Evolutionary conservation across 2,329 filamentous ascomycete species (phyloP), one percentile per base, ranked within the genome.

Genomic region (Pyrenophora graminea): DNA sequence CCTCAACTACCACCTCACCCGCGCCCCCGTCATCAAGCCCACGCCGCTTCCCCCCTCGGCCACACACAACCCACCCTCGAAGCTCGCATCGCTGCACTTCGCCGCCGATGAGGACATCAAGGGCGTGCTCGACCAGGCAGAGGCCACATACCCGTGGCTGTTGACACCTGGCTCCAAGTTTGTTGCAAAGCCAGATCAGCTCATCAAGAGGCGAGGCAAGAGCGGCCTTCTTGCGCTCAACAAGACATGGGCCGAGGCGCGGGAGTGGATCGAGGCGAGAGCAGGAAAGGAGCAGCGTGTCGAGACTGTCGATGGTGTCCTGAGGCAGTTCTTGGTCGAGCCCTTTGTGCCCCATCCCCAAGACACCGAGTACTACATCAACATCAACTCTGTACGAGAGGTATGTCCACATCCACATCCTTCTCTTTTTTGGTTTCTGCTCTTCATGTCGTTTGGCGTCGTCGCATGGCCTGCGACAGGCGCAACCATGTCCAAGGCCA

Each of bases 161-260:
- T 85, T 97, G 66, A 82, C 85, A 64, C 75, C 85, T 56, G 91
- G 85, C 63, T 82, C 91, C 78, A 96, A 90, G 82, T 97, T 99
- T 75, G 94, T 99, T 72, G 94, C 94, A 64, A 97, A 99, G 86
- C 94, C 94, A 74, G 94, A 99, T 83, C 93, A 97, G 83, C 85
- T 99, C 78, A 99, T 99, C 86, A 99, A 99, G 90, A 85, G 94
- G 79, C 88, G 94, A 84, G 94, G 94, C 77, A 99, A 99, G 90
- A 97, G 91, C 76, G 94, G 94, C 74, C 88, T 99, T 51, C 81
- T 99, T 64, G 90, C 90, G 62, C 82, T 99, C 75, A 99, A 99
- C 85, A 97, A 97, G 87, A 86, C 89, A 66, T 99, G 94, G 94
- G 71, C 90, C 47, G 93, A 99, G 76, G 91, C 93, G 55, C 90